Base-by-base conservation (phyloP, 1,139 yeast genomes). In the Candida smagusa region DNA sequence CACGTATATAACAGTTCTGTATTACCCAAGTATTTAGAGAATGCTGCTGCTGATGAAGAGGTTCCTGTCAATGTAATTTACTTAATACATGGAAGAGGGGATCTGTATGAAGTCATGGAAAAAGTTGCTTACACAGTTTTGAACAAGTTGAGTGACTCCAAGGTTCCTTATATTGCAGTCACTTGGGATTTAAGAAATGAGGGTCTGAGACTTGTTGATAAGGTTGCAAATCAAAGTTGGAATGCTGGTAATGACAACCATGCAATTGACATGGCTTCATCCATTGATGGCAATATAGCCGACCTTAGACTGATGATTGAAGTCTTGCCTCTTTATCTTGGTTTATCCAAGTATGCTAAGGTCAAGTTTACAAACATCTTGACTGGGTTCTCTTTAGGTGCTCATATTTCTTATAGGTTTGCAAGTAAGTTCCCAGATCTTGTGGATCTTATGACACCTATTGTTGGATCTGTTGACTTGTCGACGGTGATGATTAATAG, bases 141-240 rank as follows among this genome's bases (percentile, higher is more conserved):
- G 22, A 46, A 55, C n/a, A 58, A 58, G 33, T 61, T 56, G 45
- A 36, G 38, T 1, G 40, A 38, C 2, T 42, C 44, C 0, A 39
- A 50, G 22, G 48, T 49, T 21, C 64, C 74, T 2, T 51, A 75
- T 33, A 59, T 79, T 26, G 72, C 77, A 34, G 73, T 78, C 9
- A 63, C 81, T 0, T 78, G 78, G 53, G 88, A 82, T 48, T 59
- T 63, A 39, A 65, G 83, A 40, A 81, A 82, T 56, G 88, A 82
- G 49, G 88, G 88, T 2, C 56, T 54, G 28, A 58, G 88, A 30
- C 36, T 52, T 7, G 54, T 77, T 2, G 63, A 68, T 35, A 48
- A 43, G 1, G 28, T 30, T 11, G 61, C 61, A 33, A 78, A 78
- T 52, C 35, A 49, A 4, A 59, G 57, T 24, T 79, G 84, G 84